phyloP scores from a whole-genome alignment of 2,329 filamentous ascomycete species.

The Onygena corvina region DNA sequence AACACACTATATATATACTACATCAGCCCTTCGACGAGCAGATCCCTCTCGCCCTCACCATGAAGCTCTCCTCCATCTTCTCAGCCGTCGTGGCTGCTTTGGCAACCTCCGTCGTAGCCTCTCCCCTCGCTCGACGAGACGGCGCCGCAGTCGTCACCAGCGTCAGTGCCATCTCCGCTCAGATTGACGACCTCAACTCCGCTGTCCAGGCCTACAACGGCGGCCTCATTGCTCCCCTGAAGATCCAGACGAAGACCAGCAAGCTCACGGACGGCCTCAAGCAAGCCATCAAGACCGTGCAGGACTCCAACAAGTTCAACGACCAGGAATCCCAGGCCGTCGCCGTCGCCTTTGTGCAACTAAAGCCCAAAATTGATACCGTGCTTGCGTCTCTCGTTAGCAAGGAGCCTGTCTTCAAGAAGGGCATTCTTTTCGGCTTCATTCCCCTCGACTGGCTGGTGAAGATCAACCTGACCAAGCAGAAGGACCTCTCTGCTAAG shows the following conservation, averaged over 20 bases:
- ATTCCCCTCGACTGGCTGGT: constrained; percentile 2
- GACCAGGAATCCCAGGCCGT: constrained; percentile 5
- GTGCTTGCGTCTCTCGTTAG: background rate
- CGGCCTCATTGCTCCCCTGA: background rate
- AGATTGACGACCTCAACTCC: background rate
- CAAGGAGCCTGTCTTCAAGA: constrained; percentile 4
- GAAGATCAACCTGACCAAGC: background rate
- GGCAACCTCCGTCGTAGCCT: background rate
- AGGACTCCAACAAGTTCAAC: background rate
- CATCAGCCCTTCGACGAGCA: background rate
- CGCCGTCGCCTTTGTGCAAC: background rate
- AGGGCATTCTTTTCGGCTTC: background rate
- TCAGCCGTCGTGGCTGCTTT: background rate
- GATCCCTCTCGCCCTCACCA: too few relatives aligned
- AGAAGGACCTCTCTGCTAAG: constrained; percentile 4
- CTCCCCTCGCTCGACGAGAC: background rate
- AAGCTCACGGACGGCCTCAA: background rate
- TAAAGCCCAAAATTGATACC: constrained; percentile 1
- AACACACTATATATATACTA: background rate
- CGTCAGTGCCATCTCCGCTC: background rate
- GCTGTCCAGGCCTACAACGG: background rate
- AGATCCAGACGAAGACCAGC: constrained; percentile 3
- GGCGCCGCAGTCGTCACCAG: background rate
- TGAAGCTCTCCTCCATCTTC: constrained; percentile 3
- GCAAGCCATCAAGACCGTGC: background rate